These are phyloP conservation scores for Pseudogymnoascus sp. DNA, from an alignment of 2,329 filamentous ascomycete genomes.

Conservation along the genomic window DNA sequence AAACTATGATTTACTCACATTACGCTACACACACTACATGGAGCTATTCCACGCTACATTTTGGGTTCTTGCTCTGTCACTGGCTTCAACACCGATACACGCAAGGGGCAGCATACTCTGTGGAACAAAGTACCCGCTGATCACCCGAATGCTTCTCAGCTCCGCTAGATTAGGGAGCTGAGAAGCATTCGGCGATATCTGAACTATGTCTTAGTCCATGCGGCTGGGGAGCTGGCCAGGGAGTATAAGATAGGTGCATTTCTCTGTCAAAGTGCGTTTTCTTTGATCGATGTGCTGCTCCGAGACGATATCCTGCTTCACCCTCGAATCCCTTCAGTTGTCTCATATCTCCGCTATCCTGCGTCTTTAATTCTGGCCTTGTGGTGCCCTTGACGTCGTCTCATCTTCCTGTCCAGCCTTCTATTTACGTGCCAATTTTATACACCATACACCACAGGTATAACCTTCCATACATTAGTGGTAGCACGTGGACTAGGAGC, in stretches of 20 bases:
- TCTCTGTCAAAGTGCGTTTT: not conserved
- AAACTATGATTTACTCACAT: not conserved
- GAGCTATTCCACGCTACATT: not conserved
- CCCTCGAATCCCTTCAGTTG: not conserved
- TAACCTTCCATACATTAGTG: not conserved
- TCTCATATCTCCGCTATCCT: not conserved
- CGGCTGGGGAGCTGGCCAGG: not conserved
- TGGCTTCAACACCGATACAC: not conserved
- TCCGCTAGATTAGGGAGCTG: constrained; percentile 1
- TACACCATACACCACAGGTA: not conserved
- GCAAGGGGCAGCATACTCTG: not conserved
- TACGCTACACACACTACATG: not conserved
- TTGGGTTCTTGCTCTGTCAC: not conserved
- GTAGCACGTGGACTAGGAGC: not conserved
- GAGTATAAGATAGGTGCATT: constrained; percentile 3
- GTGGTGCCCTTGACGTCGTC: not conserved
- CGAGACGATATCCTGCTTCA: not conserved
- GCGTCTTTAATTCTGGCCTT: not conserved
- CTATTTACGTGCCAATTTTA: not conserved
- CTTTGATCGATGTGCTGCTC: not conserved
- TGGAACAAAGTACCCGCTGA: not conserved
- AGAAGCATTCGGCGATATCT: not conserved
- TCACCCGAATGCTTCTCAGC: not conserved
- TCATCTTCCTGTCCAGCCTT: not conserved
- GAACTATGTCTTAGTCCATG: not conserved